A percentile compares a stretch with the other conserved stretches of the same genome.
phyloP scores from a whole-genome alignment of 73 alveolate species.

The Paramecium primaurelia region DNA sequence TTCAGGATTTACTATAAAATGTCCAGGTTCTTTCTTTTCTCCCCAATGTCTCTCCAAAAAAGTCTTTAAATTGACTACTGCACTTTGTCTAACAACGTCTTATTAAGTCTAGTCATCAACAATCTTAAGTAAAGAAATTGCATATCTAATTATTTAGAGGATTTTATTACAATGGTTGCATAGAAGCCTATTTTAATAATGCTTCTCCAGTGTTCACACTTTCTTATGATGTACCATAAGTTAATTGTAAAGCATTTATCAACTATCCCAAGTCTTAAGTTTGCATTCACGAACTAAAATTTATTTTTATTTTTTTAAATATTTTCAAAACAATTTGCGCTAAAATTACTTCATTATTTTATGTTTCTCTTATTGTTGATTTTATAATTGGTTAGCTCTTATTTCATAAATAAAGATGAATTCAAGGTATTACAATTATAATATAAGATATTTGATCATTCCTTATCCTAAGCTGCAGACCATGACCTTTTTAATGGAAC shows the following conservation, averaged over 20 bases:
- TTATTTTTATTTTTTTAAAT: neutral
- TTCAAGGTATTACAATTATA: neutral
- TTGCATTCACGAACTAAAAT: neutral
- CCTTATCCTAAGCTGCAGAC: neutral
- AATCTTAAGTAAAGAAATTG: neutral
- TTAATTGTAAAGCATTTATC: neutral
- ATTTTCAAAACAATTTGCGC: neutral
- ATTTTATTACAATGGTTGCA: constrained; percentile 1
- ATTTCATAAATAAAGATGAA: neutral
- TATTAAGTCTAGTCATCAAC: neutral
- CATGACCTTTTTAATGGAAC: neutral
- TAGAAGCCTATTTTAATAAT: neutral
- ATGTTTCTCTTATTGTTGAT: neutral
- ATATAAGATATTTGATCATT: neutral
- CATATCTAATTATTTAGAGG: neutral
- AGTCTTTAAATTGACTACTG: constrained; percentile 26
- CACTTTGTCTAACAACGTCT: constrained; percentile 3
- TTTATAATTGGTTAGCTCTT: neutral
- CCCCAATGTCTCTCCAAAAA: constrained; percentile 41
- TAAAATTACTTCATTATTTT: neutral
- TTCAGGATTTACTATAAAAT: neutral
- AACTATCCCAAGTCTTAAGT: neutral
- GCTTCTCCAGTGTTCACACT: constrained; percentile 16
- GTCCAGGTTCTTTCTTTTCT: neutral
- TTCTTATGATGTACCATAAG: constrained; percentile 11